Evolutionary conservation across 2,329 filamentous ascomycete species (phyloP).

Genomic region (Chrysoporthe deuterocubensis): DNA sequence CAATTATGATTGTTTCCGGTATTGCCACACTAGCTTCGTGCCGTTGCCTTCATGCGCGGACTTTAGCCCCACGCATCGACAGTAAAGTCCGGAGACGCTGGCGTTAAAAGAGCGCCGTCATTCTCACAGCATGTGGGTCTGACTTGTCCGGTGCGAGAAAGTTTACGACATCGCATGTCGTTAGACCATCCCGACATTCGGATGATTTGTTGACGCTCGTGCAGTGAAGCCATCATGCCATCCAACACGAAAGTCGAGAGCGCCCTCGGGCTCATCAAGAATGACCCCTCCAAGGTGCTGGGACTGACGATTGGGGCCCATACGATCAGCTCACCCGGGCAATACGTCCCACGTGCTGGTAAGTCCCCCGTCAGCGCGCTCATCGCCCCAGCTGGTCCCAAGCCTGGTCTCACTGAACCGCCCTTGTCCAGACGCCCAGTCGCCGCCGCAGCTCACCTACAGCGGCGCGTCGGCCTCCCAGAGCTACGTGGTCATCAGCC

Average conservation of each 20-base stretch:
- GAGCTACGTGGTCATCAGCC: constrained; percentile 45
- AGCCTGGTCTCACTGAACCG: no score
- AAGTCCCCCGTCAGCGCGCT: neutral
- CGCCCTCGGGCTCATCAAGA: constrained; percentile 17
- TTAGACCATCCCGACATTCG: no score
- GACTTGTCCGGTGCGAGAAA: no score
- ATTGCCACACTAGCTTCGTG: neutral
- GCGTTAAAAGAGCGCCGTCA: no score
- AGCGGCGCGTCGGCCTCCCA: neutral
- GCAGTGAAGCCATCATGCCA: constrained; percentile 13
- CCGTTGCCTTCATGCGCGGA: neutral
- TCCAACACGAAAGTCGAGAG: constrained; percentile 23
- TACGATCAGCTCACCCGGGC: constrained; percentile 11
- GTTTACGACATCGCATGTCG: no score
- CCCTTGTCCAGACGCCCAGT: constrained; percentile 14
- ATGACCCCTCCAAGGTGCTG: constrained; percentile 23
- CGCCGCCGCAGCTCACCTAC: constrained; percentile 15
- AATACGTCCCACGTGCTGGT: constrained; percentile 21
- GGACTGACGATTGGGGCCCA: constrained; percentile 21
- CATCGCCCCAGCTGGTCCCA: neutral
- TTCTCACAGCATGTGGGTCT: no score
- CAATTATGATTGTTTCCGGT: neutral
- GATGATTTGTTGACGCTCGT: no score
- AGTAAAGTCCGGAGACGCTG: neutral
- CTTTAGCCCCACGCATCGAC: neutral